These are phyloP conservation scores for Nicotiana tabacum DNA, from an alignment of 257 asterid species.

Conservation along the genomic window DNA sequence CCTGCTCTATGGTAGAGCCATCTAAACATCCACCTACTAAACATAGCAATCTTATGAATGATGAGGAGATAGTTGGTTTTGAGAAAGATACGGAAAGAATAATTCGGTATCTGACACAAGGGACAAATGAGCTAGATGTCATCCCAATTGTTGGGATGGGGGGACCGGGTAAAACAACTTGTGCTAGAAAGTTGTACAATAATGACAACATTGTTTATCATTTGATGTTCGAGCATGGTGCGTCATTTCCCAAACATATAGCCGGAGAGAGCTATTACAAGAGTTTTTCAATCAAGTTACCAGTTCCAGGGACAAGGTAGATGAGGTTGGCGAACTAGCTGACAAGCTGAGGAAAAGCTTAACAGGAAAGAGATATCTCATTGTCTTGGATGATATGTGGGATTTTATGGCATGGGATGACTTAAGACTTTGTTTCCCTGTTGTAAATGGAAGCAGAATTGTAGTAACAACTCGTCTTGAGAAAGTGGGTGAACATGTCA, in stretches of 20 bases:
- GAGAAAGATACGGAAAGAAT: neutral
- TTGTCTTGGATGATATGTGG: too few relatives aligned
- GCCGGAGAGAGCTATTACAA: neutral
- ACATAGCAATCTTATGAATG: neutral
- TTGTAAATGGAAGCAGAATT: neutral
- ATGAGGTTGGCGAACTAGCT: neutral
- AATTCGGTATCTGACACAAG: neutral
- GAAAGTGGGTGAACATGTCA: neutral
- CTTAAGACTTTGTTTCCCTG: neutral
- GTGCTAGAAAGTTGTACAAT: neutral
- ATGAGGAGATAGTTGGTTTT: neutral
- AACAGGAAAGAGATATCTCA: neutral
- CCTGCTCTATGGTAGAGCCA: neutral
- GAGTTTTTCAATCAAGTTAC: neutral
- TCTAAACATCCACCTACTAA: neutral
- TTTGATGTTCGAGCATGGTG: neutral
- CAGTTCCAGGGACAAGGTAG: neutral
- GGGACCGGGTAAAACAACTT: constrained; percentile 2
- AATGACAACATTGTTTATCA: neutral
- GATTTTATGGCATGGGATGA: neutral
- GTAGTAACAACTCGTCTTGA: neutral
- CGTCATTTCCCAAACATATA: neutral
- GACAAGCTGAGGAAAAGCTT: neutral
- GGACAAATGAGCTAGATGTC: neutral
- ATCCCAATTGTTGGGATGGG: neutral